Percentiles rank a stretch among this genome's conserved stretches.
These are phyloP conservation scores for Trichoderma semiorbis DNA, from an alignment of 2,329 filamentous ascomycete genomes.

Conservation along the genomic window DNA sequence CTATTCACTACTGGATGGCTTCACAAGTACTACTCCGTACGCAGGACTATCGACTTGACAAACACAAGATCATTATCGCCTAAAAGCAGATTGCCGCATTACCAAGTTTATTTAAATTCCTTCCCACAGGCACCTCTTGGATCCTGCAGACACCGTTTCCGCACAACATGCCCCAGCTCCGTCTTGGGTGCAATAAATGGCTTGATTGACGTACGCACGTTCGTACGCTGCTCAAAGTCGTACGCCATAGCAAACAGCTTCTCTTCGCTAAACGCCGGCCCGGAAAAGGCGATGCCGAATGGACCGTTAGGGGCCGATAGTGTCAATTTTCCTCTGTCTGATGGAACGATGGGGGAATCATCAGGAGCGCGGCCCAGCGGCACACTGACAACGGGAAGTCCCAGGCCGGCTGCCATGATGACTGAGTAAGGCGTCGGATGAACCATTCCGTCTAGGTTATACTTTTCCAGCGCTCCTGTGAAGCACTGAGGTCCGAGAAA, in stretches of 20 bases:
- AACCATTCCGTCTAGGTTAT: neutral
- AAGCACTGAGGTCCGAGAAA: neutral
- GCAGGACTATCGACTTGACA: neutral
- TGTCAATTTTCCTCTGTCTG: slow-evolving; percentile 49
- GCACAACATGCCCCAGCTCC: slow-evolving; percentile 28
- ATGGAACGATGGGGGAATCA: slow-evolving; percentile 35
- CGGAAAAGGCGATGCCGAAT: slow-evolving; percentile 63
- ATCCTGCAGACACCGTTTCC: neutral
- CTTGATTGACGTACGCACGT: slow-evolving; percentile 27
- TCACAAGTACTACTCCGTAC: neutral
- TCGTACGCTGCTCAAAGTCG: slow-evolving; percentile 62
- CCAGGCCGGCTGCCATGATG: neutral
- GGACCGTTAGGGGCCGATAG: slow-evolving; percentile 51
- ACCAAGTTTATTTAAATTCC: neutral
- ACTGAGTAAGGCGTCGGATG: neutral
- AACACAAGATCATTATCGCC: neutral
- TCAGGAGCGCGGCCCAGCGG: neutral
- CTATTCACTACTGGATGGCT: neutral
- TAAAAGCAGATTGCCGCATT: neutral
- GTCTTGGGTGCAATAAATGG: slow-evolving; percentile 30
- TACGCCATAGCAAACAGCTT: slow-evolving; percentile 62
- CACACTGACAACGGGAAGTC: neutral
- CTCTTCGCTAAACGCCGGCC: slow-evolving; percentile 58
- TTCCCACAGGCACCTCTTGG: neutral
- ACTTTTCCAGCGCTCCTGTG: neutral